Percentiles rank a stretch among this genome's conserved stretches.
Evolutionary conservation across 352 stramenopile genomes (phyloP).

Genomic region (Phytopythium cucurbitacearum): DNA sequence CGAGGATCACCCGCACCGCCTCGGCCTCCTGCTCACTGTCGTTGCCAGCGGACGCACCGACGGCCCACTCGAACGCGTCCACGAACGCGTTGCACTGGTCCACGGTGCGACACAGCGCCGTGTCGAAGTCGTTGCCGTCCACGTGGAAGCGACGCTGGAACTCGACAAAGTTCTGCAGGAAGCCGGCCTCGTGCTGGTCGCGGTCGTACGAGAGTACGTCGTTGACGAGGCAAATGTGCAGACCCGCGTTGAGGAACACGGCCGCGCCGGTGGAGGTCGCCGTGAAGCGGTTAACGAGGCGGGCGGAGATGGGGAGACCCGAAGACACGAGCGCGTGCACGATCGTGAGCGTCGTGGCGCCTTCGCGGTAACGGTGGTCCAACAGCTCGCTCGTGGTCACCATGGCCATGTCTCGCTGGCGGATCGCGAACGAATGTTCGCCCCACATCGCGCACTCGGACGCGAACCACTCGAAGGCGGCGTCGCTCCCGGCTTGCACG

Average conservation of each 20-base stretch:
- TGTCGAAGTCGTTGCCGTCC: background rate
- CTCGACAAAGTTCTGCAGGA: constrained; percentile 8
- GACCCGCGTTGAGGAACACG: constrained; percentile 3
- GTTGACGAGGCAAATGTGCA: constrained; percentile 8
- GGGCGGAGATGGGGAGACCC: background rate
- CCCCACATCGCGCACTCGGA: constrained; percentile 3
- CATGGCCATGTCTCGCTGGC: background rate
- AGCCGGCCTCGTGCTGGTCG: constrained; percentile 4
- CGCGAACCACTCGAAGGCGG: constrained; percentile 1
- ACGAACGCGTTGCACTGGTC: constrained; percentile 3
- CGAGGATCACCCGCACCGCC: background rate
- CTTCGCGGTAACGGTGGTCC: constrained; percentile 3
- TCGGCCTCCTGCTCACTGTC: background rate
- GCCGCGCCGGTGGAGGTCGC: background rate
- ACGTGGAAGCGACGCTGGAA: constrained; percentile 1
- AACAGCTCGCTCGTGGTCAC: background rate
- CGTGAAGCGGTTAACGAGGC: background rate
- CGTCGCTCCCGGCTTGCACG: background rate
- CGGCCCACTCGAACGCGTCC: background rate
- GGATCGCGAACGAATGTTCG: constrained; percentile 3
- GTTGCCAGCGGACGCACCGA: background rate
- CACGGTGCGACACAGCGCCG: background rate
- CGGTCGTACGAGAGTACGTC: constrained; percentile 7
- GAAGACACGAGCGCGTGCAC: constrained; percentile 3
- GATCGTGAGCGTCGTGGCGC: constrained; percentile 6